Conservation (phyloP, 306 rosid species). For the Urtica urens region DNA sequence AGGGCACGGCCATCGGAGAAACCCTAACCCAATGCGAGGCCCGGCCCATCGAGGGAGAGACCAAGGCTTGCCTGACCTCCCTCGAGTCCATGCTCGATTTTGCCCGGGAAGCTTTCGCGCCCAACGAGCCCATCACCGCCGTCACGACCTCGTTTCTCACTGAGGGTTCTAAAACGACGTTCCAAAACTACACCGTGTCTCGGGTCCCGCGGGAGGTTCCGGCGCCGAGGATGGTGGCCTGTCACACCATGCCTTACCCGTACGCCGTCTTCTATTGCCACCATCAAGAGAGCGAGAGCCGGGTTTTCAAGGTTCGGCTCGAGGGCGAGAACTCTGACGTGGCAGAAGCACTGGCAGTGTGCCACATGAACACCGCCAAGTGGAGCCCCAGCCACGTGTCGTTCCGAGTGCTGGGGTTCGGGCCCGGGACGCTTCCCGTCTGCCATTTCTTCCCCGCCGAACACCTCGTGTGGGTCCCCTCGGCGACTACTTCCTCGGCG, state of each 20-base stretch:
- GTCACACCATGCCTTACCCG: constrained; percentile 72
- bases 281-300: constrained; percentile 33
- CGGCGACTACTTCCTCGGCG: not conserved
- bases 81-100: constrained; percentile 59
- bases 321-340: constrained; percentile 47
- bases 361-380: constrained; percentile 63
- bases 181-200: constrained; percentile 52
- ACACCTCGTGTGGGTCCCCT: constrained; percentile 44
- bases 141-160: not conserved
- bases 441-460: constrained; percentile 81
- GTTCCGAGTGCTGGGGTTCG: constrained; percentile 35
- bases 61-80: constrained; percentile 62
- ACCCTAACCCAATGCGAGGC: constrained; percentile 45
- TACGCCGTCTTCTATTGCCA: constrained; percentile 59
- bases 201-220: constrained; percentile 22
- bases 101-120: constrained; percentile 24
- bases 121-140: constrained; percentile 19
- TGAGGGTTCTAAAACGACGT: constrained; percentile 22
- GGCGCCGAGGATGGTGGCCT: constrained; percentile 60
- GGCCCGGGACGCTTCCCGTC: constrained; percentile 47
- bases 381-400: constrained; percentile 55
- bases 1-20: constrained; percentile 51
- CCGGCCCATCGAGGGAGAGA: constrained; percentile 48
- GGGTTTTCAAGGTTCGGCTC: constrained; percentile 26
- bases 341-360: constrained; percentile 52